These are phyloP conservation scores for Linum usitatissimum DNA, from an alignment of 345 rosid species.

Conservation along the genomic window DNA sequence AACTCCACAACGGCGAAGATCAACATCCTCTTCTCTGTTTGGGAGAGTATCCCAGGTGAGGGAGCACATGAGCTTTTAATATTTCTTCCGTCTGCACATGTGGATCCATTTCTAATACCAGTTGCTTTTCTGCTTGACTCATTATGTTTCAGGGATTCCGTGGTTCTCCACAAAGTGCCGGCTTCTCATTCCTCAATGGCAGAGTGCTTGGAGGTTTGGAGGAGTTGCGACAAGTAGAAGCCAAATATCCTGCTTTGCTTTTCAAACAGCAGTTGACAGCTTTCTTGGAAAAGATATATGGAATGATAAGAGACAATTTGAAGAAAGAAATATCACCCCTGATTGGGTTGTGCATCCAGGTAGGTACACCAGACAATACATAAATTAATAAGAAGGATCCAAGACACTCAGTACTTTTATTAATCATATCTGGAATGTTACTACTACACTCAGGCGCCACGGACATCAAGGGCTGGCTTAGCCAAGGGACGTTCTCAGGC, in stretches of 20 bases:
- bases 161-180: slow-evolving; percentile 15
- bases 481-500: slow-evolving; percentile 9
- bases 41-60: slow-evolving; percentile 21
- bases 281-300: slow-evolving; percentile 9
- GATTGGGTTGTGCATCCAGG: slow-evolving; percentile 9
- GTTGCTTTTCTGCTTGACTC: not conserved
- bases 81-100: not conserved
- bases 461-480: slow-evolving; percentile 8
- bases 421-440: not conserved
- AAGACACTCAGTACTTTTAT: not conserved
- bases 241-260: slow-evolving; percentile 11
- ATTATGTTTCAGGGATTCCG: not conserved
- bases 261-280: slow-evolving; percentile 10
- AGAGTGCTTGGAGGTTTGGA: slow-evolving; percentile 55
- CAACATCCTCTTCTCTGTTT: slow-evolving; percentile 18
- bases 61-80: not conserved
- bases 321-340: slow-evolving; percentile 7
- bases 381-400: not conserved
- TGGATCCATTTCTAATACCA: not conserved
- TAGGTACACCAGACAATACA: not conserved
- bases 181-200: slow-evolving; percentile 58
- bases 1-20: slow-evolving; percentile 24
- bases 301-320: slow-evolving; percentile 12
- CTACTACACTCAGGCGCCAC: slow-evolving; percentile 3
- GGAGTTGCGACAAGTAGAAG: slow-evolving; percentile 2